phyloP scores from a whole-genome alignment of 306 rosid genomes.

The Biancaea sappan region DNA sequence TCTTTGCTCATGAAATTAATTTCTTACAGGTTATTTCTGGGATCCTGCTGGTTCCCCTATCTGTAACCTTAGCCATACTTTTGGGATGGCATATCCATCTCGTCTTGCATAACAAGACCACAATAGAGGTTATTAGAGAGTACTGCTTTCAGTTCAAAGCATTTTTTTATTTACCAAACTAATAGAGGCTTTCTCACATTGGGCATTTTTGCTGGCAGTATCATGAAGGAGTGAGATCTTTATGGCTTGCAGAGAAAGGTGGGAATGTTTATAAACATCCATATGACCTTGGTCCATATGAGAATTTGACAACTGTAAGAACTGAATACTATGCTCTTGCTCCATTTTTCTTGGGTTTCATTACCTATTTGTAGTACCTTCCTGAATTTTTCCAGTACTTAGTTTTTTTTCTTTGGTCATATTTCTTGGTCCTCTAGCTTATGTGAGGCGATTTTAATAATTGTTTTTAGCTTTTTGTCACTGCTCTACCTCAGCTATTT shows the following conservation, averaged over 20 bases:
- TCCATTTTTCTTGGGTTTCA: constrained; percentile 24
- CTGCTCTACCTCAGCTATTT: neutral
- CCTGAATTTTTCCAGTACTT: neutral
- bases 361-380: neutral
- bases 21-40: constrained; percentile 77
- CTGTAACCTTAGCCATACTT: constrained; percentile 70
- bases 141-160: constrained; percentile 28
- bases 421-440: constrained; percentile 7
- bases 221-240: constrained; percentile 94
- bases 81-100: constrained; percentile 94
- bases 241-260: constrained; percentile 97
- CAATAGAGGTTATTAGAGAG: constrained; percentile 76
- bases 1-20: constrained; percentile 40
- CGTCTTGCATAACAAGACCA: constrained; percentile 89
- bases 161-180: constrained; percentile 30
- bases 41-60: constrained; percentile 71
- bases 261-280: constrained; percentile 90
- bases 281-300: constrained; percentile 86
- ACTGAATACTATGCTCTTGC: constrained; percentile 12
- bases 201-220: constrained; percentile 57
- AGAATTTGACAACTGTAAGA: constrained; percentile 80
- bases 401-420: neutral
- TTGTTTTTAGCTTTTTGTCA: constrained; percentile 14
- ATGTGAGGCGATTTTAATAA: constrained; percentile 18
- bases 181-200: constrained; percentile 31